phyloP scores from a whole-genome alignment of 2,329 filamentous ascomycete genomes.

The Phaeosphaeriaceae sp. region DNA sequence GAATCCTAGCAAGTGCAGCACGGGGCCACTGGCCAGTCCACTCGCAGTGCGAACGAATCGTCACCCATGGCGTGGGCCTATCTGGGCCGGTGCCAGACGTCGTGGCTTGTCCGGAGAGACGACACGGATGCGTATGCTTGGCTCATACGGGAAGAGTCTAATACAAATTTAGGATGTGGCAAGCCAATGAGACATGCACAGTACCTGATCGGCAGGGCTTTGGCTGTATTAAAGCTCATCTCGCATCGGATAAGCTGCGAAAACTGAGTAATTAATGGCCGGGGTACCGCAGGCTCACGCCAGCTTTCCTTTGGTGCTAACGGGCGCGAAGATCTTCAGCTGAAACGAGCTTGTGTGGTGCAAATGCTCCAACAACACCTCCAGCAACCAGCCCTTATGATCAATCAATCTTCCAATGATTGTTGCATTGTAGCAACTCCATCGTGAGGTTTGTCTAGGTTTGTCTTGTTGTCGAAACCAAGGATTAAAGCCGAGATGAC shows the following conservation, averaged over 20 bases:
- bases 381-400: not conserved
- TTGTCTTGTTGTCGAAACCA: not conserved
- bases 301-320: conserved; percentile 11
- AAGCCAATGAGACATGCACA: conserved; percentile 37
- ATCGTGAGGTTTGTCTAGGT: not conserved
- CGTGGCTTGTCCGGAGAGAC: conserved; percentile 41
- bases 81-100: conserved; percentile 42
- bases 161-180: conserved; percentile 23
- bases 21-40: conserved; percentile 37
- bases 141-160: conserved; percentile 28
- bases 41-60: conserved; percentile 43
- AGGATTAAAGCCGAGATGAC: conserved; percentile 26
- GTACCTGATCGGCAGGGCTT: conserved; percentile 44
- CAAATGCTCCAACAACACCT: not conserved
- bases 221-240: conserved; percentile 34
- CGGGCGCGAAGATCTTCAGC: conserved; percentile 30
- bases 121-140: conserved; percentile 31
- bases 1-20: conserved; percentile 34
- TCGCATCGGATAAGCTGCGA: conserved; percentile 33
- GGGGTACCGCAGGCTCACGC: conserved; percentile 27
- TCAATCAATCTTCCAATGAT: not conserved
- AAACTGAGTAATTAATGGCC: conserved; percentile 41
- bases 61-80: conserved; percentile 40
- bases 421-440: not conserved
- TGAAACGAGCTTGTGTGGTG: conserved; percentile 17